Conservation (phyloP, 2,329 filamentous ascomycete species). For the Fusarium miscanthi region DNA sequence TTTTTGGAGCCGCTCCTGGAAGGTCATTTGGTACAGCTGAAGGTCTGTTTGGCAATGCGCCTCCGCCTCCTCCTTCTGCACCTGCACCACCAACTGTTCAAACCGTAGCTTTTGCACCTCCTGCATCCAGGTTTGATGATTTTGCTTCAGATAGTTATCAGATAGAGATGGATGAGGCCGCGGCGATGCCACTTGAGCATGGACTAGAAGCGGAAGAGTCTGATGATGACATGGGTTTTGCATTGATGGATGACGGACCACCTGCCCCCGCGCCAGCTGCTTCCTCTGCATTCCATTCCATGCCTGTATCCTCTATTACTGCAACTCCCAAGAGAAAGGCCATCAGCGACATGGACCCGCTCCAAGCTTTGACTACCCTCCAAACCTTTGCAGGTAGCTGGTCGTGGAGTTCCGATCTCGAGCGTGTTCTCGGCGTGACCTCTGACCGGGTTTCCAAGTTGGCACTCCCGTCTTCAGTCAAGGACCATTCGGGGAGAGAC, state of each 20-base stretch:
- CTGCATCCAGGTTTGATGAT: too few species aligned
- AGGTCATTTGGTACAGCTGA: background rate
- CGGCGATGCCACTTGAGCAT: background rate
- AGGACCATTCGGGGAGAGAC: background rate
- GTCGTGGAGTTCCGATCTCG: constrained; percentile 47
- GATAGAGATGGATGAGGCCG: constrained; percentile 12
- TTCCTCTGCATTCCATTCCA: background rate
- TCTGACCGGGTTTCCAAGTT: constrained; percentile 7
- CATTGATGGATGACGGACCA: background rate
- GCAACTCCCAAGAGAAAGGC: rapidly evolving
- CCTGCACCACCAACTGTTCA: background rate
- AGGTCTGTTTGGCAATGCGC: background rate
- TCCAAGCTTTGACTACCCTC: constrained; percentile 58
- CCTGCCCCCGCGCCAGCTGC: background rate
- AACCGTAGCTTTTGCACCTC: background rate
- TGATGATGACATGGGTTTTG: constrained; percentile 3
- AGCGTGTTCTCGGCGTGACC: constrained; percentile 41
- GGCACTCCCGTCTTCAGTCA: background rate
- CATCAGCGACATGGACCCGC: background rate
- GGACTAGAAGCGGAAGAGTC: background rate
- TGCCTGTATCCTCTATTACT: background rate
- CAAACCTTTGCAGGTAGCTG: constrained; percentile 57
- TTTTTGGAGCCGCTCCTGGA: background rate
- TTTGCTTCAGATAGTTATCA: too few species aligned
- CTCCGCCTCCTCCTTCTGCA: background rate